Percentiles rank a stretch among this genome's conserved stretches.
Conservation (phyloP, 164 flowering plant genomes). For the Aristolochia californica region DNA sequence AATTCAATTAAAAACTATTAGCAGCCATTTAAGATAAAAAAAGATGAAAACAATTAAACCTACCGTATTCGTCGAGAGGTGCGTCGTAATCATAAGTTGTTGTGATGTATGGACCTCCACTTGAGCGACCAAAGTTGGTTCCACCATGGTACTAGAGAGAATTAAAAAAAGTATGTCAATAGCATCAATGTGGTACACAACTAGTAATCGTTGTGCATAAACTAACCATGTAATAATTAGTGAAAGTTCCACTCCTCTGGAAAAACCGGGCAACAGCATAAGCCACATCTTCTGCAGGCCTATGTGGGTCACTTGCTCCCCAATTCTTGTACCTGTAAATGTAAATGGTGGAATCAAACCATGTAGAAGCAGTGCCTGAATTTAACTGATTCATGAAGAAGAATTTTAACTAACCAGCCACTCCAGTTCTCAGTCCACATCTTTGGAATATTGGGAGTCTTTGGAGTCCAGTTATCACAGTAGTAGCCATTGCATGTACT, state of each 20-base stretch:
- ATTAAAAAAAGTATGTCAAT: background rate
- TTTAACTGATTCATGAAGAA: background rate
- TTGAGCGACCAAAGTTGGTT: conserved; percentile 82
- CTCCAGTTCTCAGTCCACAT: conserved; percentile 99
- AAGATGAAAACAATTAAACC: background rate
- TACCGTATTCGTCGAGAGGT: conserved; percentile 92
- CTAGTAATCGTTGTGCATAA: too few species aligned
- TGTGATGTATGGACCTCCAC: conserved; percentile 90
- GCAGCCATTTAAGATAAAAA: background rate
- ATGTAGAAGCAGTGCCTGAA: conserved; percentile 1
- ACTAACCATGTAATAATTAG: conserved; percentile 91
- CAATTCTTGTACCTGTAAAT: conserved; percentile 64
- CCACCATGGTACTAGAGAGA: conserved; percentile 79
- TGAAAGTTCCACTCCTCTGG: conserved; percentile 79
- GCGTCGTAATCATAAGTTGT: conserved; percentile 95
- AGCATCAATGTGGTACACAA: background rate
- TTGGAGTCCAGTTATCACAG: conserved; percentile 86
- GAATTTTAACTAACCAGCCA: conserved; percentile 57
- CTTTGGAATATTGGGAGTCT: conserved; percentile 79
- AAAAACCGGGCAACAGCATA: conserved; percentile 81
- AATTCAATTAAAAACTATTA: too few species aligned
- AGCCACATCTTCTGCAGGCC: conserved; percentile 89
- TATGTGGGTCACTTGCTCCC: conserved; percentile 54
- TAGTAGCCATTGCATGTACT: conserved; percentile 94
- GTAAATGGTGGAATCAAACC: background rate